Evolutionary conservation across 345 rosid species (phyloP), one percentile per base, ranked within the genome.

Genomic region (Corchorus olitorius): DNA sequence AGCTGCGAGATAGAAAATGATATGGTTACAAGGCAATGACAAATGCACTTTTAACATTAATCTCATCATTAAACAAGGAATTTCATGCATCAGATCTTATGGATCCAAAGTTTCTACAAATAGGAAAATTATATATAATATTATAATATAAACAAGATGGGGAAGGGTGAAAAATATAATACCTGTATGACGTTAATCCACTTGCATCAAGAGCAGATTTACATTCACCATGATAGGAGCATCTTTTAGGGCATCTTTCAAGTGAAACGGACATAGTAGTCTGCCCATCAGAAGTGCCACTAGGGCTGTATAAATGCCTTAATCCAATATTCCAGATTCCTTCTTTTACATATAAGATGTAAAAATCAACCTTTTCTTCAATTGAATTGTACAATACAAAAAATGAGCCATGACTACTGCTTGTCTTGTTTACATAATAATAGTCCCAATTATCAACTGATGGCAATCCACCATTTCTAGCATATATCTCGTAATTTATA

Each of bases 171-270:
- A 19, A 76, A 53, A 17, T 34, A 48, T 56, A 41, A 65, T 73
- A 90, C 99, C 99, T 92, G 91, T 90, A 96, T 27, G 90, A 84
- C 70, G 94, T 89, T 82, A 96, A 83, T 76, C 99, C 99, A 89
- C 97, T 92, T 55, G 97, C 94, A 74, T 96, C 99, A 53, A 92
- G 81, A 85, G 92, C 84, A 72, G 65, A 83, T 85, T 80, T 84
- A 87, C 99, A 96, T 1, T 77, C 79, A 84, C 99, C 99, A 79
- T 89, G 90, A 82, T 81, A 88, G 39, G 97, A 96, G 85, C 98
- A 96, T 81, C 88, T 81, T 82, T 83, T 88, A 4, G 98, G 97
- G 79, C 99, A 96, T 81, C 98, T 88, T 86, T 96, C 98, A 43
- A 96, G 86, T 49, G 98, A 92, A 75, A 96, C 64, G 65, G 94